Evolutionary conservation across 768 basidiomycete species (phyloP), one percentile per base, ranked within the genome.

Genomic region (Sporobolomyces pararoseus): DNA sequence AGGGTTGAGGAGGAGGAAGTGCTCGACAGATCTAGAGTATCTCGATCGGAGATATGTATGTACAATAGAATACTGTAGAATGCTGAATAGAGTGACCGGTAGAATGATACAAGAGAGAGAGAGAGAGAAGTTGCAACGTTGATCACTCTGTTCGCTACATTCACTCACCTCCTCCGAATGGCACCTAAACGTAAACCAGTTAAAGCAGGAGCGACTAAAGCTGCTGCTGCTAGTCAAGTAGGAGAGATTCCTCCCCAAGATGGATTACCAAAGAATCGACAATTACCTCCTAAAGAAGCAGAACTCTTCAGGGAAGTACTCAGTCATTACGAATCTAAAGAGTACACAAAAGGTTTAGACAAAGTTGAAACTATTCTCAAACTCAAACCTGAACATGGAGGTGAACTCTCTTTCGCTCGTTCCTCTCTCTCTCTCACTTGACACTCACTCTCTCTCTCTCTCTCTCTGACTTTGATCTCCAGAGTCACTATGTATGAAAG

Each of bases 401-500:
- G 95, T 91, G 76, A 55, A 86, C 10, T 19, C 50, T 23, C n/a
- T 25, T 31, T 42, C 52, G 52, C 49, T 49, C n/a, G 21, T 7
- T 35, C 54, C n/a, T 34, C 65, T 37, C n/a, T n/a, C n/a, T n/a
- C n/a, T n/a, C n/a, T n/a, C n/a, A n/a, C n/a, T n/a, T n/a, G n/a
- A n/a, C n/a, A n/a, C n/a, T n/a, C n/a, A n/a, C n/a, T n/a, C n/a
- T n/a, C n/a, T n/a, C n/a, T n/a, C n/a, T n/a, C n/a, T n/a, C n/a
- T n/a, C n/a, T n/a, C n/a, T n/a, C n/a, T n/a, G n/a, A n/a, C 27
- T 6, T 4, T n/a, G 5, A 16, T 49, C 49, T n/a, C 5, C 77
- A 98, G 95, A 98, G 81, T 94, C 95, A 32, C 80, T 94, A 78
- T 92, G 90, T 78, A 93, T 99, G 90, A 96, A 95, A 78, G 95